Evolutionary conservation across 176 grass and related monocot species (phyloP).

Genomic region (Coix lacrymajobi): DNA sequence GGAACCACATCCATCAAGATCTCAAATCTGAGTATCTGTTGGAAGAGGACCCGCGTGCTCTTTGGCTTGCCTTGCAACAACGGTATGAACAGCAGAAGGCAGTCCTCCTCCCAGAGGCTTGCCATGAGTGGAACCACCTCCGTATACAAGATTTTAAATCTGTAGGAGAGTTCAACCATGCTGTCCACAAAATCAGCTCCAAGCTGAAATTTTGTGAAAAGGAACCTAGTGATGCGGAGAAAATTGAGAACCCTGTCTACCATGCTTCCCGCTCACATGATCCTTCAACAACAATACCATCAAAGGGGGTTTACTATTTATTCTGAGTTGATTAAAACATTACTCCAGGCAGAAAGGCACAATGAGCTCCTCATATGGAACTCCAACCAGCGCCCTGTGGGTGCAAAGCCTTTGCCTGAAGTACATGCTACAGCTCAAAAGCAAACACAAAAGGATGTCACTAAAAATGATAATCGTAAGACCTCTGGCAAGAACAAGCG

Average conservation of each 20-base stretch:
- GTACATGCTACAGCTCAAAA: not conserved
- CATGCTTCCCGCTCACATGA: not conserved
- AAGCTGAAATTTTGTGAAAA: not conserved
- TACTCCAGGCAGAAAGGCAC: not conserved
- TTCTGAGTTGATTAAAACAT: not conserved
- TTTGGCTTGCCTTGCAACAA: not conserved
- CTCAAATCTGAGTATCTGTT: not conserved
- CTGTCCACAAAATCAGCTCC: not conserved
- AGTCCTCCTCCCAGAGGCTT: not conserved
- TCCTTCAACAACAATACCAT: not conserved
- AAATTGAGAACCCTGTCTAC: not conserved
- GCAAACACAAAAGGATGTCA: not conserved
- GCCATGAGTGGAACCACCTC: too few species aligned
- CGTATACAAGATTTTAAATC: not conserved
- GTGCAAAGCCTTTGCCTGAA: not conserved
- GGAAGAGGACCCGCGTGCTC: not conserved
- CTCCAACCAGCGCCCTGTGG: accelerated
- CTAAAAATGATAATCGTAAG: not conserved
- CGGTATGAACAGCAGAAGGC: not conserved
- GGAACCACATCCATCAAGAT: not conserved
- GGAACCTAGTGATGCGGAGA: not conserved
- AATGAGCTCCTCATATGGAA: not conserved
- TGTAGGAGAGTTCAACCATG: not conserved
- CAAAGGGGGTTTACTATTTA: not conserved
- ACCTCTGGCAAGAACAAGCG: not conserved